These are phyloP conservation scores for Oleoguttula mirabilis DNA, from an alignment of 495 filamentous ascomycete genomes.

Conservation along the genomic window DNA sequence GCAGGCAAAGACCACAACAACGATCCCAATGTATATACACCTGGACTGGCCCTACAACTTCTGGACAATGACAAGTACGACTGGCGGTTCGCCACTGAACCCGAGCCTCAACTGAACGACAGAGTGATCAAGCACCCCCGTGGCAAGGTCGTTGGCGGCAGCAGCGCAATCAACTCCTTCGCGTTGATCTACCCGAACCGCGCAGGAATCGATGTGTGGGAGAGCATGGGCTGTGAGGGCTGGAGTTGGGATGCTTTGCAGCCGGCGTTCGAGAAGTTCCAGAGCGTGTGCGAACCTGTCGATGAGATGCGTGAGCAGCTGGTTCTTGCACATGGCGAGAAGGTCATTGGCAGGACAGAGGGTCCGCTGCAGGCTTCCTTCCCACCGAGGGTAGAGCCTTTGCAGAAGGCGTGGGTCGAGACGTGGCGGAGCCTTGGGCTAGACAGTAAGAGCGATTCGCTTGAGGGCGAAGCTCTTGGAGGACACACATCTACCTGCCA, in stretches of 20 bases:
- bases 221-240: constrained; percentile 13
- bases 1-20: constrained; percentile 7
- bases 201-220: constrained; percentile 18
- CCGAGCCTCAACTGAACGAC: constrained; percentile 5
- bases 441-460: constrained; percentile 8
- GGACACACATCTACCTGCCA: constrained; percentile 11
- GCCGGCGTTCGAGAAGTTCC: constrained; percentile 15
- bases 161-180: constrained; percentile 14
- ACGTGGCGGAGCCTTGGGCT: constrained; percentile 1
- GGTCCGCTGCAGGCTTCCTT: constrained; percentile 13
- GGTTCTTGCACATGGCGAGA: background rate
- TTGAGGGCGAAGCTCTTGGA: constrained; percentile 4
- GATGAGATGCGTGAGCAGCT: constrained; percentile 2
- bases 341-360: background rate
- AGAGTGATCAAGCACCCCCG: constrained; percentile 6
- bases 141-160: constrained; percentile 14
- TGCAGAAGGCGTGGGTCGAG: constrained; percentile 10
- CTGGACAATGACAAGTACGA: constrained; percentile 7
- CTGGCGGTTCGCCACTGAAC: constrained; percentile 13
- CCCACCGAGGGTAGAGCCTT: background rate
- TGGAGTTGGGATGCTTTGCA: constrained; percentile 10
- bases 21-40: constrained; percentile 5
- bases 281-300: constrained; percentile 4
- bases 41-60: background rate
- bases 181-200: constrained; percentile 4